These are phyloP conservation scores for Elsinoe ampelina DNA, from an alignment of 2,329 filamentous ascomycete species.

Conservation along the genomic window DNA sequence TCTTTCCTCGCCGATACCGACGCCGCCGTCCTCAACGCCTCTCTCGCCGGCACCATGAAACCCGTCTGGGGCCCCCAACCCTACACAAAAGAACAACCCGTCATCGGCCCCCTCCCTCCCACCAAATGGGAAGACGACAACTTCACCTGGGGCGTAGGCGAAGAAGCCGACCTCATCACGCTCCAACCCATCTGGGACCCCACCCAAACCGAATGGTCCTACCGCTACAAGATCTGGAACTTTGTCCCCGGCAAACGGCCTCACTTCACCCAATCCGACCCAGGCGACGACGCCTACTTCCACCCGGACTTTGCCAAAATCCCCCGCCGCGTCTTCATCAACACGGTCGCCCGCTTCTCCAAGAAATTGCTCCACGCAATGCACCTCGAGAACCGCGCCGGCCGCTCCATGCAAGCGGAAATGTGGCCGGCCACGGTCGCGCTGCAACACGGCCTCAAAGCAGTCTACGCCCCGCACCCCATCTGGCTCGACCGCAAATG, in stretches of 20 bases:
- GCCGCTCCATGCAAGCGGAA: constrained; percentile 86
- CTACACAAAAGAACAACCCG: constrained; percentile 60
- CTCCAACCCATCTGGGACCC: constrained; percentile 90
- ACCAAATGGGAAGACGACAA: constrained; percentile 67
- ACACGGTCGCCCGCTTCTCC: constrained; percentile 77
- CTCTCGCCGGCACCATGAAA: constrained; percentile 35
- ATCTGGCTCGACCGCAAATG: constrained; percentile 80
- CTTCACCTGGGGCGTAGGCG: constrained; percentile 77
- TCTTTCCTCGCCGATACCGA: constrained; percentile 37
- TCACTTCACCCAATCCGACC: constrained; percentile 78
- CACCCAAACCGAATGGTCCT: constrained; percentile 69
- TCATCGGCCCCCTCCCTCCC: constrained; percentile 66
- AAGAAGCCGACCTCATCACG: constrained; percentile 85
- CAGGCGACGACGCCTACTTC: constrained; percentile 45
- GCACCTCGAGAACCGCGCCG: constrained; percentile 82
- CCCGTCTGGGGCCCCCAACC: constrained; percentile 78
- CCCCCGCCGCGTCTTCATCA: constrained; percentile 74
- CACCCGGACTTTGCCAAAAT: constrained; percentile 41
- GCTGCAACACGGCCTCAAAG: constrained; percentile 86
- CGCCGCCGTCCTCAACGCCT: constrained; percentile 32
- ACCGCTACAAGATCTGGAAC: constrained; percentile 42
- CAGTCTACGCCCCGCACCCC: constrained; percentile 82
- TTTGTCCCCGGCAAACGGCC: constrained; percentile 51
- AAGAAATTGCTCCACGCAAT: constrained; percentile 71
- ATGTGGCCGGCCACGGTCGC: constrained; percentile 91